A percentile compares a stretch with the other conserved stretches of the same genome.
Evolutionary conservation across 345 rosid genomes (phyloP).

Genomic region (Rhizophora apiculata): DNA sequence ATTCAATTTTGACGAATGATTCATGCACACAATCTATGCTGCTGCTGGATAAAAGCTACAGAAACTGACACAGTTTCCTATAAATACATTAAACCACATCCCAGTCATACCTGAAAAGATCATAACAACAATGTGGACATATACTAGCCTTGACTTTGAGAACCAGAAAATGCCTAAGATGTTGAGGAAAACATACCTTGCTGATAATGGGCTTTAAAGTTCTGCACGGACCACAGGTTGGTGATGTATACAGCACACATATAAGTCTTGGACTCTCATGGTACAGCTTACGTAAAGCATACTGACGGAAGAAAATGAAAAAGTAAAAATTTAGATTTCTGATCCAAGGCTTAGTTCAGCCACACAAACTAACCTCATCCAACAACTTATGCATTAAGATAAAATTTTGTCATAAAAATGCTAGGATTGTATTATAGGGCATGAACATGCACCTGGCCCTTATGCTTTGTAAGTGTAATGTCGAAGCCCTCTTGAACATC

Average conservation of each 20-base stretch:
- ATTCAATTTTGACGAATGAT: too few species aligned
- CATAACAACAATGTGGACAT: not conserved
- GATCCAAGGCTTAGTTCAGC: not conserved
- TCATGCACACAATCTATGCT: too few species aligned
- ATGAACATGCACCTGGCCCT: constrained; percentile 69
- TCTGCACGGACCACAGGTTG: constrained; percentile 96
- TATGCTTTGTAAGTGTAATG: constrained; percentile 68
- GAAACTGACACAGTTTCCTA: too few species aligned
- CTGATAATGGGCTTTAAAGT: constrained; percentile 93
- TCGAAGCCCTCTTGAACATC: constrained; percentile 88
- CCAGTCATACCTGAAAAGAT: not conserved
- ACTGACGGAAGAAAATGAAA: constrained; percentile 40
- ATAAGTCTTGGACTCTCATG: constrained; percentile 91
- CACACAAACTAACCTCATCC: not conserved
- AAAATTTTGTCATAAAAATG: not conserved
- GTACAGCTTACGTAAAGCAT: constrained; percentile 87
- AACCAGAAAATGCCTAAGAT: not conserved
- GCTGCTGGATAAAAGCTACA: too few species aligned
- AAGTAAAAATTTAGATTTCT: constrained; percentile 9
- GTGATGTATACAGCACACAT: constrained; percentile 80
- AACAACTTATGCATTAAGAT: not conserved
- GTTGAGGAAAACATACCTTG: constrained; percentile 48
- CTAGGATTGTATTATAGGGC: not conserved
- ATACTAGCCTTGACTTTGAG: not conserved
- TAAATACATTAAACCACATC: too few species aligned